Base-by-base conservation (phyloP, 345 rosid species). In the Lepidium aucheri region DNA sequence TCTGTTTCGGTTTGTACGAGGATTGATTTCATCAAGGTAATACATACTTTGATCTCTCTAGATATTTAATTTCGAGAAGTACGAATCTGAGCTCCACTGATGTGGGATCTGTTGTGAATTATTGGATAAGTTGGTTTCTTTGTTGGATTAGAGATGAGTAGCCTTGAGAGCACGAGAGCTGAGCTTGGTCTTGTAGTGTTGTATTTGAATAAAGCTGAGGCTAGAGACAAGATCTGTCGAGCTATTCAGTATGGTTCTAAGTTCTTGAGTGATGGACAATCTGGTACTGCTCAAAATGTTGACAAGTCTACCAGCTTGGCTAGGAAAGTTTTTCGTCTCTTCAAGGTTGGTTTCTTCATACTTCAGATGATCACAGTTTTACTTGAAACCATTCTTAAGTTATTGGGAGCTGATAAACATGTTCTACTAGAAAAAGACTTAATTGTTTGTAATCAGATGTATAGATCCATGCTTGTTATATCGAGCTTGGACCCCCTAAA, bases 211-310 rank as follows among this genome's bases (percentile, higher is more conserved):
- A 90, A 93, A 79, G 97, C 97, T 64, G 98, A 93, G 77, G 92
- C 98, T 32, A 84, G 98, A 74, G 98, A 93, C 83, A 93, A 93
- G 95, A 85, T 93, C 50, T 93, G 98, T 76, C 80, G 98, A 79
- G 97, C 97, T 46, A 93, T 93, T 73, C 98, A 93, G 35, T 93
- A 93, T 65, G 97, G 97, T 66, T 93, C 98, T 3, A 90, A 86
- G 77, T 93, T 90, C 74, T 7, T 93, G 70, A 93, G 98, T 52
- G 47, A 84, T 52, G 98, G 98, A 51, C 62, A 86, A 60, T 84
- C 98, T 68, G 94, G 98, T 55, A 86, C 96, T 0, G 96, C 98
- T 53, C 98, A 93, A 76, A 85, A 65, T 70, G 98, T 93, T 16
- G 97, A 93, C 80, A 93, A 88, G 76, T 78, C 86, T 4, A 93